Conservation (phyloP, 768 basidiomycete genomes). For the Russula emetica region DNA sequence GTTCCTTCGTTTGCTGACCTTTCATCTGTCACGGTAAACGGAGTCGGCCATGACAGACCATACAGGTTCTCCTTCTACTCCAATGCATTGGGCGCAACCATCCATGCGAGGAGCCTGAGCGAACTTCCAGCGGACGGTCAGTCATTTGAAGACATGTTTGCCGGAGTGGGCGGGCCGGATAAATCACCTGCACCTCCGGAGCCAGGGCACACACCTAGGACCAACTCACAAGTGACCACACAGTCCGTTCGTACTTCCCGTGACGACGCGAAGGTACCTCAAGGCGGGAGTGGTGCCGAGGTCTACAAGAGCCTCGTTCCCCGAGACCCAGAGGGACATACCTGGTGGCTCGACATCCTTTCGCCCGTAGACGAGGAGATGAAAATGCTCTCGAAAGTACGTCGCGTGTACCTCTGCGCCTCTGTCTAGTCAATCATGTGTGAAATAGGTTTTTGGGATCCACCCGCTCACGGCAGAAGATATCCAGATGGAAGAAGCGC, state of each 20-base stretch:
- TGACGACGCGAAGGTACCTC: neutral
- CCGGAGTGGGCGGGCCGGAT: conserved; percentile 38
- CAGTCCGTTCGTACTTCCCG: neutral
- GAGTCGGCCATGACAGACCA: conserved; percentile 66
- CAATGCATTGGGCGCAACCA: conserved; percentile 85
- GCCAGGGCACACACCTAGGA: neutral
- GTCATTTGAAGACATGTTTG: conserved; percentile 86
- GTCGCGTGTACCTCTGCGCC: conserved; percentile 16
- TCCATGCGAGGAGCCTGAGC: conserved; percentile 87
- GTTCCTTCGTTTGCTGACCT: conserved; percentile 45
- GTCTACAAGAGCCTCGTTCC: conserved; percentile 11
- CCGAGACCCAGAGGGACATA: conserved; percentile 52
- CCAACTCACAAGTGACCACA: conserved; percentile 6
- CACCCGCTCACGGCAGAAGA: conserved; percentile 99
- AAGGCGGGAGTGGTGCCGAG: conserved; percentile 9
- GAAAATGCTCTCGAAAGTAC: conserved; percentile 90
- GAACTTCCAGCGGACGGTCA: conserved; percentile 95
- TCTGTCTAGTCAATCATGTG: neutral
- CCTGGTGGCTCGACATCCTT: conserved; percentile 96
- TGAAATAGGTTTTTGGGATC: conserved; percentile 80
- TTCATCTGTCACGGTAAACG: conserved; percentile 9
- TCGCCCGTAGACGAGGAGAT: conserved; percentile 98
- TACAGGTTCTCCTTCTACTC: conserved; percentile 99
- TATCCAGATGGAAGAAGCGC: conserved; percentile 98
- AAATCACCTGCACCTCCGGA: neutral